Evolutionary conservation across 441 rosid species (phyloP).

Genomic region (Adansonia rubrostipa): DNA sequence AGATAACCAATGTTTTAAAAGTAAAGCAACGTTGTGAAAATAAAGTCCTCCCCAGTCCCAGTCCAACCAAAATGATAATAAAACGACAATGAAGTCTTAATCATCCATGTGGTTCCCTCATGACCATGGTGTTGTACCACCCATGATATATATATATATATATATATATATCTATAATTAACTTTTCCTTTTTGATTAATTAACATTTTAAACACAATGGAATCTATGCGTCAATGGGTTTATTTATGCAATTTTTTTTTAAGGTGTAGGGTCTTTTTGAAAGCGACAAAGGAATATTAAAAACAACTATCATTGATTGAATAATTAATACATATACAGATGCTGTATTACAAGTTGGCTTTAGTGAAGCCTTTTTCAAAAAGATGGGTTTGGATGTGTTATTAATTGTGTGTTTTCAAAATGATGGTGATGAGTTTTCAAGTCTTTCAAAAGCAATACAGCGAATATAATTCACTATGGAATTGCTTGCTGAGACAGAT

Average conservation of each 20-base stretch:
- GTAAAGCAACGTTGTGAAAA: constrained; percentile 13
- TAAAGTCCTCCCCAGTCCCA: constrained; percentile 27
- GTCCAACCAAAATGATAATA: constrained; percentile 25
- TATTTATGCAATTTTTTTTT: constrained; percentile 24
- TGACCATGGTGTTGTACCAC: constrained; percentile 29
- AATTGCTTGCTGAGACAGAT: constrained; percentile 16
- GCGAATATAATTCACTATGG: constrained; percentile 25
- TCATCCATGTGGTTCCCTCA: constrained; percentile 44
- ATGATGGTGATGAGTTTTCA: constrained; percentile 24
- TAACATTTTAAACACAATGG: constrained; percentile 31
- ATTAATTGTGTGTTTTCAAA: constrained; percentile 21
- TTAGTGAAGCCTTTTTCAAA: constrained; percentile 24
- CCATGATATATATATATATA: constrained; percentile 25
- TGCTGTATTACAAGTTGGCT: constrained; percentile 31
- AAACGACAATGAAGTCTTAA: constrained; percentile 38
- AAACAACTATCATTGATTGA: constrained; percentile 23
- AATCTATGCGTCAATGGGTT: constrained; percentile 40
- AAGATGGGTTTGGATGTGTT: constrained; percentile 29
- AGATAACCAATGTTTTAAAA: constrained; percentile 17
- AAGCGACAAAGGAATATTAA: constrained; percentile 33
- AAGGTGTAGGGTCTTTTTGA: constrained; percentile 26
- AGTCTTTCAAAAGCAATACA: constrained; percentile 25
- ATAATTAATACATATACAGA: constrained; percentile 13
- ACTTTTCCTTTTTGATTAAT: constrained; percentile 41
- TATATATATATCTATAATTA: constrained; percentile 6